Evolutionary conservation across 1,284 basidiomycete species (phyloP).

Genomic region (Pholiota adiposa): DNA sequence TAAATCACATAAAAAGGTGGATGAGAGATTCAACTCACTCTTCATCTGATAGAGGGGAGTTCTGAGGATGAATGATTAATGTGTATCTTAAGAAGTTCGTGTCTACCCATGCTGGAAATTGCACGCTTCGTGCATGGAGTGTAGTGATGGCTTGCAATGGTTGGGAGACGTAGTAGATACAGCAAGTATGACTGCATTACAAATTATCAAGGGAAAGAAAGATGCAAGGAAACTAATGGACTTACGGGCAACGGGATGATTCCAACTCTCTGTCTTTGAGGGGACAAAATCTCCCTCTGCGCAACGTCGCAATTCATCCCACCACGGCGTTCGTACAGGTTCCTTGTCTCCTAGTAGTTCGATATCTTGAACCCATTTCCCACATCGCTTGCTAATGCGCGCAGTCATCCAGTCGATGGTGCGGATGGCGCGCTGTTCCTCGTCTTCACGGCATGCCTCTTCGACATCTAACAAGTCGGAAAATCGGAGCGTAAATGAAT

Average conservation of each 20-base stretch:
- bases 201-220: not conserved
- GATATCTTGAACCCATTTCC: conserved; percentile 69
- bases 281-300: conserved; percentile 76
- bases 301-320: conserved; percentile 79
- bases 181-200: conserved; percentile 66
- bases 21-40: conserved; percentile 62
- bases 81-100: conserved; percentile 68
- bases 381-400: conserved; percentile 61
- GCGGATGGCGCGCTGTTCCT: conserved; percentile 73
- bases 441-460: conserved; percentile 70
- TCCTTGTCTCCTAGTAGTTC: conserved; percentile 47
- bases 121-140: conserved; percentile 63
- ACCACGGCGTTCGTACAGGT: conserved; percentile 69
- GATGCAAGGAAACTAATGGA: not conserved
- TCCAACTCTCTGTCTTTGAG: conserved; percentile 75
- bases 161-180: conserved; percentile 79
- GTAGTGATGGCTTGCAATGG: conserved; percentile 73
- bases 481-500: conserved; percentile 74
- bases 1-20: not conserved
- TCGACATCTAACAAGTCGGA: conserved; percentile 75
- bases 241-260: conserved; percentile 79
- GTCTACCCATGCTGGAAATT: conserved; percentile 82
- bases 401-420: conserved; percentile 82
- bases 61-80: conserved; percentile 72
- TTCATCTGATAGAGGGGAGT: conserved; percentile 73